Base-by-base conservation (phyloP, 352 stramenopile species). In the Pythium brachiatum region DNA sequence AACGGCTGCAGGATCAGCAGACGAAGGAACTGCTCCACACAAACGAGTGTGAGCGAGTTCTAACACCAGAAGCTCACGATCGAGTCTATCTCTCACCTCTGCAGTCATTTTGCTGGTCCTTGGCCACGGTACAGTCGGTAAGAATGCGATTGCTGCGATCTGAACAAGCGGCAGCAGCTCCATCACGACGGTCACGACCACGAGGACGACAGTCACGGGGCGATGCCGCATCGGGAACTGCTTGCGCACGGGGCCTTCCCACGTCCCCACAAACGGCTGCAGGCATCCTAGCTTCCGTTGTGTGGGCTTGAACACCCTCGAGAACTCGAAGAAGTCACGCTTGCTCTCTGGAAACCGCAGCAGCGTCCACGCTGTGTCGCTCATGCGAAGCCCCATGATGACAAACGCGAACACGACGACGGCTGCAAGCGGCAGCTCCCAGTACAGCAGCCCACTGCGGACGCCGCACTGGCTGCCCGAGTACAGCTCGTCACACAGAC, bases 71-170 rank as follows among this genome's bases (percentile, higher is more conserved):
- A 13, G 16, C 5, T 25, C 13, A 5, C 29, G 32, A 29, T 21
- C 7, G 36, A 44, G 31, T 15, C 15, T 15, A 34, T 15, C n/a
- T 29, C 57, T 36, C 50, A 76, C 70, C 53, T 82, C 60, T 0
- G 73, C 78, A 16, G 69, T 62, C 26, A 23, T 38, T 68, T 53
- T 60, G 54, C 65, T 76, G 53, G 66, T 38, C 27, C 32, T 57
- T 9, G 76, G 72, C 80, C 82, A 89, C 3, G 82, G 80, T 0
- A 89, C 73, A 15, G 68, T 58, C 6, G 79, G 81, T 7, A 89
- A 54, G 41, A 91, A 88, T 0, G 39, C 60, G 2, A 89, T n/a
- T 0, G 74, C 75, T 29, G 62, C 55, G 29, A 84, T 20, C 52
- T 91, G 82, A 1, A 86, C 15, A 62, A 79, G 79, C 23, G 57